Conservation (phyloP, 257 asterid genomes). For the Solanum raphanifolium region DNA sequence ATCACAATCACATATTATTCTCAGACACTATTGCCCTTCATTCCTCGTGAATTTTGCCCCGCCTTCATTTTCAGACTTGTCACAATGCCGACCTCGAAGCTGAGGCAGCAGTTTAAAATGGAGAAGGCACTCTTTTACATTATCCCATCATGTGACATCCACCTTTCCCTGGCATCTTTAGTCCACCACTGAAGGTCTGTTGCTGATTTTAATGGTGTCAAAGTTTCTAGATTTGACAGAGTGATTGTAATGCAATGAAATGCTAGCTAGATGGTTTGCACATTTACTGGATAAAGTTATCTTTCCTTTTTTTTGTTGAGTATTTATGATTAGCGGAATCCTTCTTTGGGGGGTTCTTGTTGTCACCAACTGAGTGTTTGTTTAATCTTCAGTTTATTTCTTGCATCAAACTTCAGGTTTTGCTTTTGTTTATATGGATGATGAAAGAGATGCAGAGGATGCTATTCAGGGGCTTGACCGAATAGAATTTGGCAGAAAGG, state of each 20-base stretch:
- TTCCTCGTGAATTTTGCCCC: slow-evolving; percentile 49
- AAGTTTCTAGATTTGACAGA: slow-evolving; percentile 32
- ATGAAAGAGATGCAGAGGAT: slow-evolving; percentile 83
- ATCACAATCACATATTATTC: slow-evolving; percentile 45
- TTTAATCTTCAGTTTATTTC: background rate
- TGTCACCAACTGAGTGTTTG: background rate
- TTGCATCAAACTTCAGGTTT: slow-evolving; percentile 1
- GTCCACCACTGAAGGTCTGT: slow-evolving; percentile 59
- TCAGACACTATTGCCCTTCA: slow-evolving; percentile 43
- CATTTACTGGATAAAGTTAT: slow-evolving; percentile 9
- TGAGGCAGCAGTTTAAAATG: slow-evolving; percentile 49
- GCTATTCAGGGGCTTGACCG: slow-evolving; percentile 76
- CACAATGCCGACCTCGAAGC: slow-evolving; percentile 44
- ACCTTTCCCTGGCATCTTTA: slow-evolving; percentile 53
- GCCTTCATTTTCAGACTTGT: slow-evolving; percentile 43
- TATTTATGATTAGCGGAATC: background rate
- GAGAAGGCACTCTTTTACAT: slow-evolving; percentile 42
- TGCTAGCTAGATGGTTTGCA: slow-evolving; percentile 20
- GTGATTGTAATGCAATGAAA: slow-evolving; percentile 26
- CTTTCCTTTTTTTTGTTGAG: background rate
- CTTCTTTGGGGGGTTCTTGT: slow-evolving; percentile 7
- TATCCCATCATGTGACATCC: slow-evolving; percentile 47
- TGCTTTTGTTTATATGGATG: slow-evolving; percentile 80
- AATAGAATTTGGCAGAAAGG: slow-evolving; percentile 67
- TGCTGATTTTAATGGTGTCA: slow-evolving; percentile 35